phyloP scores from a whole-genome alignment of 352 stramenopile species.

The Phytophthora palmivora region DNA sequence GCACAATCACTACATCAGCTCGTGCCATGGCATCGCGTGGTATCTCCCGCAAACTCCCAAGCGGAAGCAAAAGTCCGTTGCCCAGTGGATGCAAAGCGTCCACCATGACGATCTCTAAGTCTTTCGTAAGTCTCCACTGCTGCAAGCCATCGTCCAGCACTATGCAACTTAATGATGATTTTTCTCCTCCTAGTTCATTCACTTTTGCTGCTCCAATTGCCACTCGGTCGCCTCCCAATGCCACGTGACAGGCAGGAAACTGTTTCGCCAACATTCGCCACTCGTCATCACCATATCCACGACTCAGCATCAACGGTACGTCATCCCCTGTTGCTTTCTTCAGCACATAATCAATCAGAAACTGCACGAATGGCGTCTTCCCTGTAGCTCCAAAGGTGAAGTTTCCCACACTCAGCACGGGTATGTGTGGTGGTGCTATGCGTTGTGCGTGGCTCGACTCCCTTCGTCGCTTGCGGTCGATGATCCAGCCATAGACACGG shows the following conservation, averaged over 20 bases:
- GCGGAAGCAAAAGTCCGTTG: slow-evolving; percentile 64
- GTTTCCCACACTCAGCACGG: slow-evolving; percentile 75
- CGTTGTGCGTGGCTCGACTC: slow-evolving; percentile 31
- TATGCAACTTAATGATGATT: slow-evolving; percentile 43
- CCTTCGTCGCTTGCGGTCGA: slow-evolving; percentile 40
- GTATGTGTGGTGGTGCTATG: slow-evolving; percentile 41
- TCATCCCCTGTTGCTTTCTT: background rate
- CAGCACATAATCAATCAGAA: slow-evolving; percentile 40
- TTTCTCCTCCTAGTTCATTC: slow-evolving; percentile 16
- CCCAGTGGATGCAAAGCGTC: slow-evolving; percentile 71
- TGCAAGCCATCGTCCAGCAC: slow-evolving; percentile 76
- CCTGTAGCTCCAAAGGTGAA: slow-evolving; percentile 77
- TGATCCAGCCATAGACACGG: slow-evolving; percentile 43
- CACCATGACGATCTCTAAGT: slow-evolving; percentile 79
- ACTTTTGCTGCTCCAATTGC: slow-evolving; percentile 47
- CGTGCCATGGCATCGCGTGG: slow-evolving; percentile 49
- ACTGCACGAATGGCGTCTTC: slow-evolving; percentile 72
- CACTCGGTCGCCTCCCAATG: slow-evolving; percentile 37
- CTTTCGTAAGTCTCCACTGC: slow-evolving; percentile 67
- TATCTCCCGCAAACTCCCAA: slow-evolving; percentile 60
- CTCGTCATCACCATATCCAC: slow-evolving; percentile 75
- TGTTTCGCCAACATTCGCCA: slow-evolving; percentile 60
- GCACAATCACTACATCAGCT: slow-evolving; percentile 64
- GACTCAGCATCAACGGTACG: slow-evolving; percentile 59
- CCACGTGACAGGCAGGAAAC: slow-evolving; percentile 55